Base-by-base conservation (phyloP, 768 basidiomycete species). In the Cantharellus anzutake region DNA sequence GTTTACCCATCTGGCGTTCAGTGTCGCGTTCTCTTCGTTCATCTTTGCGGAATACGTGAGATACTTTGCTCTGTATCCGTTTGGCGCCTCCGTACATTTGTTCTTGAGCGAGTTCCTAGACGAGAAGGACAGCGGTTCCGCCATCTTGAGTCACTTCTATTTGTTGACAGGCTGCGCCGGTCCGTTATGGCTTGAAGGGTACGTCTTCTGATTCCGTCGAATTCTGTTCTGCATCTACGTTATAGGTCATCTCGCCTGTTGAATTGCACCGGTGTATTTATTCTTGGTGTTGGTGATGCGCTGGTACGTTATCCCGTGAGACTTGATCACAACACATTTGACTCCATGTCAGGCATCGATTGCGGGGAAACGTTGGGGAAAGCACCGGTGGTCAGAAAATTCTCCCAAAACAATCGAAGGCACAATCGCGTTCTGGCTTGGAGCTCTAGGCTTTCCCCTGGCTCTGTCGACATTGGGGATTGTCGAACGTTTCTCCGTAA, bases 41-140 rank as follows among this genome's bases (percentile, higher is more conserved):
- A 88, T 83, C 34, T 97, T 99, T 69, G 83, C 88, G 60, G 96
- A 99, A 73, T 98, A 97, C 73, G 80, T 97, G 63, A 88, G 96
- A 61, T 99, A 97, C 71, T 99, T 98, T 71, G 96, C 96, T 42
- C 79, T 99, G 56, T 97, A 96, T 72, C 96, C 96, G 2, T 87
- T 97, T 65, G 91, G 92, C 11, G 93, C 87, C 5, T 75, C 81
- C 5, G 81, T 99, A 20, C 96, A 99, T 71, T 73, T 97, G 59
- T 99, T 99, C 71, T 82, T 99, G 81, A 87, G 86, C 72, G 96
- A 99, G 69, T 99, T 99, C 68, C 74, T 98, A 69, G 96, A 99
- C 72, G 78, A 84, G 65, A 88, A 89, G 72, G 96, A 99, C 70
- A 78, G 83, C 56, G 96, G 96, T 2, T 94, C 93, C 5, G 96